phyloP scores from a whole-genome alignment of 2,329 filamentous ascomycete genomes.

The Fusarium sp. region DNA sequence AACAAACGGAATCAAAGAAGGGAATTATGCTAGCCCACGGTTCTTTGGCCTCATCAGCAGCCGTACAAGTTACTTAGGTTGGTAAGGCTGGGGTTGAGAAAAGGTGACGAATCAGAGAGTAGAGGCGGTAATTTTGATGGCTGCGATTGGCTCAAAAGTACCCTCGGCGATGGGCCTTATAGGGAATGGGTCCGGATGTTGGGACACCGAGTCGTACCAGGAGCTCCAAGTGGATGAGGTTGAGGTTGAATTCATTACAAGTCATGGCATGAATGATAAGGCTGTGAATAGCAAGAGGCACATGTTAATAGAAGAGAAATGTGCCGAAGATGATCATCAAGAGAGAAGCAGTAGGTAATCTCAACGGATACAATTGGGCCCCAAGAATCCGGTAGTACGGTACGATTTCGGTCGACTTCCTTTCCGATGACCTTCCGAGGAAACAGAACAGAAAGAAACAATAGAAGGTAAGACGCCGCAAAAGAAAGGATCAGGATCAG shows the following conservation, averaged over 20 bases:
- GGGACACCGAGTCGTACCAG: constrained; percentile 39
- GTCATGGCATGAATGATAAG: constrained; percentile 17
- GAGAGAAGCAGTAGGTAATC: background rate
- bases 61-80: constrained; percentile 15
- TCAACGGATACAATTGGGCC: background rate
- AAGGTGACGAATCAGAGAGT: constrained; percentile 38
- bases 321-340: background rate
- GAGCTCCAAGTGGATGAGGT: background rate
- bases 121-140: constrained; percentile 42
- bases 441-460: constrained; percentile 4
- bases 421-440: constrained; percentile 22
- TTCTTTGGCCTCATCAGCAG: constrained; percentile 2
- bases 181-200: constrained; percentile 39
- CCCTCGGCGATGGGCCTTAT: background rate
- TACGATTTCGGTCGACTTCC: background rate
- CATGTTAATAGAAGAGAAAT: background rate
- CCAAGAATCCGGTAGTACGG: background rate
- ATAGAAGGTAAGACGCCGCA: constrained; percentile 2
- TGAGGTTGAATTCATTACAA: background rate
- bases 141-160: constrained; percentile 39
- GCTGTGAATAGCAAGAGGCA: background rate
- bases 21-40: constrained; percentile 3
- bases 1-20: constrained; percentile 10
- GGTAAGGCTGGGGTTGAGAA: constrained; percentile 11
- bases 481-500: background rate